Base-by-base conservation (phyloP, 306 rosid genomes). In the Begonia masoniana region DNA sequence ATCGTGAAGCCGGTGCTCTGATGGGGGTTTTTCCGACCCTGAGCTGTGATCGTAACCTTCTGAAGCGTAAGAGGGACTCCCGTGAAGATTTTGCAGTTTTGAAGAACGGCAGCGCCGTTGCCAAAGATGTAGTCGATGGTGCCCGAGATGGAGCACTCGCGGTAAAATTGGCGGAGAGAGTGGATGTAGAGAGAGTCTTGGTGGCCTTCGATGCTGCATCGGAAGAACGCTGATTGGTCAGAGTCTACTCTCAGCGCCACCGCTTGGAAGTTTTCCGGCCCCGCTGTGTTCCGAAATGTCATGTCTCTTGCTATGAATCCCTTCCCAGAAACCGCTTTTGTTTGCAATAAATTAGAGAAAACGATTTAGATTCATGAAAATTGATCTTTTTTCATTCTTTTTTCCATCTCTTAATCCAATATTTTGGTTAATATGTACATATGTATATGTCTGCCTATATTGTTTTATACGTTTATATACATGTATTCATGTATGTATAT, bases 41-140 rank as follows among this genome's bases (percentile, higher is more conserved):
- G 96, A 10, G 96, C 96, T 0, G 96, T 78, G 63, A 87, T 71
- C 10, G 96, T 83, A 9, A 87, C 87, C 61, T 87, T 87, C 21
- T 87, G 96, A 3, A 67, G 52, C 0, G 94, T 82, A 2, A 87
- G 84, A 0, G 96, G 96, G 8, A 71, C 86, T 23, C 96, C 36
- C 0, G 94, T 80, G 89, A 60, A 87, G 56, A 87, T 69, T 63
- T 74, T 83, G 77, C 96, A 87, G 21, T 74, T 76, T 57, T 83
- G 96, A 10, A 87, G 52, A 7, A 87, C 89, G 0, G 89, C 94
- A 0, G 96, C 96, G 0, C 94, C 94, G 8, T 87, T 87, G 47
- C 96, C 96, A 43, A 87, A 87, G 17, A 87, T 83, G 77, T 80
- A 87, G 71, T 87, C 96, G 63, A 87, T 78, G 60, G 94, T 87